phyloP scores from a whole-genome alignment of 345 rosid genomes.

The Eucalyptus tenuipes region DNA sequence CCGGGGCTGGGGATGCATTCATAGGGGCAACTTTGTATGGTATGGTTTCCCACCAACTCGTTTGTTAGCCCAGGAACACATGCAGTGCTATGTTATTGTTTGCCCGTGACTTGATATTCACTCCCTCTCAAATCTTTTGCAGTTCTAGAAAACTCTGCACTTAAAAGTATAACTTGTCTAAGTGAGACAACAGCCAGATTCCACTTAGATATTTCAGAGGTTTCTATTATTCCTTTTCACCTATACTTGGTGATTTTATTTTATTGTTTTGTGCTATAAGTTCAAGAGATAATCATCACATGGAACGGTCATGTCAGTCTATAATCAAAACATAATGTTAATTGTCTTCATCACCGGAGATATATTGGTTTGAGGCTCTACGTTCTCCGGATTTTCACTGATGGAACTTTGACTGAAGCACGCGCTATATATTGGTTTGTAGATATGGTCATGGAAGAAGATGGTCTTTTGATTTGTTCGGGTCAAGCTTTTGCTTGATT shows the following conservation, averaged over 20 bases:
- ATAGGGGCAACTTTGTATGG: slow-evolving; percentile 78
- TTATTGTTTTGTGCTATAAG: not conserved
- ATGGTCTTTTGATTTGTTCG: not conserved
- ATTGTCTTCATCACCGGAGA: not conserved
- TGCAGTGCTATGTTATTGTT: not conserved
- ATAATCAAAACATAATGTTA: not conserved
- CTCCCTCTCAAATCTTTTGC: not conserved
- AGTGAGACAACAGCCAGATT: not conserved
- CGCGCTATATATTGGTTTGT: too few relatives aligned
- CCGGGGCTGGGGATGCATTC: slow-evolving; percentile 96
- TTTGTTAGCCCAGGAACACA: not conserved
- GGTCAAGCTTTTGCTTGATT: not conserved
- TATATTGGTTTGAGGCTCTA: not conserved
- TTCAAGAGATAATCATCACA: not conserved
- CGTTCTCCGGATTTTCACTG: not conserved
- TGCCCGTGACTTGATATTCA: not conserved
- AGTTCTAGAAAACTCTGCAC: not conserved
- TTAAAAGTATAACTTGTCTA: not conserved
- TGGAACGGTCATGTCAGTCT: not conserved
- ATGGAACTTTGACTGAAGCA: not conserved
- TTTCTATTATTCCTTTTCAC: not conserved
- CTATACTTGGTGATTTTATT: not conserved
- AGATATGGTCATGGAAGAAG: not conserved
- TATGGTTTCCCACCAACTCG: not conserved
- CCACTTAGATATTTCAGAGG: not conserved